Percentiles rank a stretch among this genome's conserved stretches.
Conservation (phyloP, 1,139 yeast genomes). For the Sugiyamaella xylanicola region DNA sequence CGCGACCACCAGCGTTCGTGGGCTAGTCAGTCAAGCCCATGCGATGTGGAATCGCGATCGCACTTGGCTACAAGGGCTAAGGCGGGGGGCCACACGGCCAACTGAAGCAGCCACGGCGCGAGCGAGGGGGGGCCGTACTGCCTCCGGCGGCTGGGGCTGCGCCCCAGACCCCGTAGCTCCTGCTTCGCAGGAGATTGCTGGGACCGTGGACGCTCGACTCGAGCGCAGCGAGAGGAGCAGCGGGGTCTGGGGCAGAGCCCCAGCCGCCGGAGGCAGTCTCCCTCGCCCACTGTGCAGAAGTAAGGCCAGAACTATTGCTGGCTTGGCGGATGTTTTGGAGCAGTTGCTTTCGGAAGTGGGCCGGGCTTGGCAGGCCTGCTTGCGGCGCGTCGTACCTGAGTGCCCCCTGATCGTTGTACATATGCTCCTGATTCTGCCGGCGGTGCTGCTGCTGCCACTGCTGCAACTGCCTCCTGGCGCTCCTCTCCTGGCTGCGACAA, state of each 20-base stretch:
- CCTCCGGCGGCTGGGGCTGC: background rate
- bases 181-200: background rate
- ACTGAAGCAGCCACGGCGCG: no score
- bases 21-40: no score
- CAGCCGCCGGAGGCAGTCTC: background rate
- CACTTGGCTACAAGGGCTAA: no score
- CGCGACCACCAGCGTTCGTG: no score
- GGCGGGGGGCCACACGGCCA: no score
- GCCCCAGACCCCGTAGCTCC: background rate
- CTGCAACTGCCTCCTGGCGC: no score
- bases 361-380: no score
- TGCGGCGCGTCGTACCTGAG: background rate
- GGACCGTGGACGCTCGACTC: background rate
- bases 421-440: no score
- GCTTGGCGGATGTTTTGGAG: background rate
- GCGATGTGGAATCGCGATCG: no score
- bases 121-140: background rate
- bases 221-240: background rate
- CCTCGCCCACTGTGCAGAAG: background rate
- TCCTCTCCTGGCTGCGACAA: no score
- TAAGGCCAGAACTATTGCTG: background rate
- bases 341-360: background rate
- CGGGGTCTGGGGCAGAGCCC: background rate
- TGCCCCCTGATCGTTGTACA: background rate
- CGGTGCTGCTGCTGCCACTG: no score